A percentile compares a stretch with the other conserved stretches of the same genome.
These are phyloP conservation scores for Crithidia thermophila DNA, from an alignment of 208 protist genomes.

Conservation along the genomic window DNA sequence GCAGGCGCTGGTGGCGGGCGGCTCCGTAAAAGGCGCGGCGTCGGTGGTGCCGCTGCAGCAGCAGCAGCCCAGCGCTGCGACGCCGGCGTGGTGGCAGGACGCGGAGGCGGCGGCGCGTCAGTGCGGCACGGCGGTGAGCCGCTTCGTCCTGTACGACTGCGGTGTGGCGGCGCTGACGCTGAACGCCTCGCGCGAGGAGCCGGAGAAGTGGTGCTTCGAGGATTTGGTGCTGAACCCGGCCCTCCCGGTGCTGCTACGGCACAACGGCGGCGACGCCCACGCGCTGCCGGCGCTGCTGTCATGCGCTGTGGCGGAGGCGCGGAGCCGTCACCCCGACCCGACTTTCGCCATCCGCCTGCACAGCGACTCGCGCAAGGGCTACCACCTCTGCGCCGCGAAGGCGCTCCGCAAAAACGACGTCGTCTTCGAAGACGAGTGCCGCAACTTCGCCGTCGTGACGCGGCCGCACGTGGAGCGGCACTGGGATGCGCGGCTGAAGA, in stretches of 20 bases:
- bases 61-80: background rate
- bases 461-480: slow-evolving; percentile 57
- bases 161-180: slow-evolving; percentile 35
- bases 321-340: slow-evolving; percentile 13
- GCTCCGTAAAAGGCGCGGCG: slow-evolving; percentile 24
- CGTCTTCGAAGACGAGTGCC: slow-evolving; percentile 82
- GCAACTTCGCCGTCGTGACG: slow-evolving; percentile 77
- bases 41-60: slow-evolving; percentile 24
- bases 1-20: slow-evolving; percentile 21
- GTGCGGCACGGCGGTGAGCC: slow-evolving; percentile 24
- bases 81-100: slow-evolving; percentile 10
- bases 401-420: slow-evolving; percentile 53
- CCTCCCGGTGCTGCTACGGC: background rate
- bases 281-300: slow-evolving; percentile 2
- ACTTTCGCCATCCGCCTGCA: slow-evolving; percentile 42
- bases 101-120: slow-evolving; percentile 13
- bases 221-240: slow-evolving; percentile 26
- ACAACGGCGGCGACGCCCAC: background rate
- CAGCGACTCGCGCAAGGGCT: slow-evolving; percentile 54
- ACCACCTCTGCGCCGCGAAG: slow-evolving; percentile 60
- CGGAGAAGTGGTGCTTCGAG: slow-evolving; percentile 51
- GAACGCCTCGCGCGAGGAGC: slow-evolving; percentile 27
- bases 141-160: slow-evolving; percentile 35
- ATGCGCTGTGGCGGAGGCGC: slow-evolving; percentile 23
- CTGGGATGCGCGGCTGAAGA: slow-evolving; percentile 55